A percentile compares a stretch with the other conserved stretches of the same genome.
phyloP scores from a whole-genome alignment of 352 stramenopile species.

The Phytophthora kernoviae region DNA sequence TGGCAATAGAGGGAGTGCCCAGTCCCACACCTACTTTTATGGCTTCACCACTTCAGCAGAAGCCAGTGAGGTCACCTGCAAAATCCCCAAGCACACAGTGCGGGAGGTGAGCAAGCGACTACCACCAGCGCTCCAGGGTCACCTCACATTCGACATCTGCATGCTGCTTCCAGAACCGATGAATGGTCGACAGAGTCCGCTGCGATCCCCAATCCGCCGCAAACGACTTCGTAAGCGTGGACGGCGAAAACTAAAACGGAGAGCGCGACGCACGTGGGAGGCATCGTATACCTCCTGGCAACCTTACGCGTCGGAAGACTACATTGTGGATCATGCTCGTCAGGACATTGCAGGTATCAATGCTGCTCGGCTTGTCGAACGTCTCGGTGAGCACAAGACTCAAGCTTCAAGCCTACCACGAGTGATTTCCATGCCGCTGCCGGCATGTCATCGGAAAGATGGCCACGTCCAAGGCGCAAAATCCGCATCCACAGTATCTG shows the following conservation, averaged over 20 bases:
- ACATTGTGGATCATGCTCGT: conserved; percentile 43
- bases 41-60: neutral
- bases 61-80: neutral
- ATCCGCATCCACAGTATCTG: neutral
- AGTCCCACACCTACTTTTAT: neutral
- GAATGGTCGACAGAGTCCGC: conserved; percentile 49
- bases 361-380: conserved; percentile 38
- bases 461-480: neutral
- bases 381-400: conserved; percentile 39
- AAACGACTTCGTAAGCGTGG: conserved; percentile 38
- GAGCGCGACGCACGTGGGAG: conserved; percentile 41
- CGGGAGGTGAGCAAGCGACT: conserved; percentile 38
- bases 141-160: conserved; percentile 71
- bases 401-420: conserved; percentile 11
- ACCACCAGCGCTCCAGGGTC: conserved; percentile 36
- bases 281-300: conserved; percentile 30
- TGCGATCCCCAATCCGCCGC: conserved; percentile 57
- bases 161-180: conserved; percentile 60
- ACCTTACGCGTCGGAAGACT: conserved; percentile 44
- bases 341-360: conserved; percentile 22
- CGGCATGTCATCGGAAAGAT: conserved; percentile 6
- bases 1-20: conserved; percentile 3
- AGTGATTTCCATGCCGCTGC: conserved; percentile 22
- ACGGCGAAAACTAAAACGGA: conserved; percentile 35
- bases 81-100: conserved; percentile 29